A percentile compares a stretch with the other conserved stretches of the same genome.
These are phyloP conservation scores for Trifolium pratense DNA, from an alignment of 306 rosid genomes.

Conservation along the genomic window DNA sequence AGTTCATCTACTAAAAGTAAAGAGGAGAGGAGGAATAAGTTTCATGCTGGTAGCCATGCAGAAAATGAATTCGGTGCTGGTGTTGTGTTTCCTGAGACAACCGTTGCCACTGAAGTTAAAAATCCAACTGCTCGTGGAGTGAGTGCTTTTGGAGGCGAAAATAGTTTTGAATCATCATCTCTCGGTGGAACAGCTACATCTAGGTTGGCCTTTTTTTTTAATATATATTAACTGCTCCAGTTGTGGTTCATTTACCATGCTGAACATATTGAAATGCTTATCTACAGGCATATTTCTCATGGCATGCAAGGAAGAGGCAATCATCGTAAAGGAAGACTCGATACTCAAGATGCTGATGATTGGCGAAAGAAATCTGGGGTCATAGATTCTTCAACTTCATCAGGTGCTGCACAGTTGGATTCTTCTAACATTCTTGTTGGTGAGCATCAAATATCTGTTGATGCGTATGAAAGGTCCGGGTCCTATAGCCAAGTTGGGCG, in stretches of 20 bases:
- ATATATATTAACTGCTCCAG: slow-evolving; percentile 40
- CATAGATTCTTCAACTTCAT: slow-evolving; percentile 50
- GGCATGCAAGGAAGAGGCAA: slow-evolving; percentile 67
- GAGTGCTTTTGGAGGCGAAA: slow-evolving; percentile 54
- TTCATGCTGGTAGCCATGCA: slow-evolving; percentile 46
- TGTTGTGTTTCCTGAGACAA: slow-evolving; percentile 44
- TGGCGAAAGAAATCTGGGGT: slow-evolving; percentile 63
- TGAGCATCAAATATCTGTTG: slow-evolving; percentile 52
- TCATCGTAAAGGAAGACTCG: slow-evolving; percentile 63
- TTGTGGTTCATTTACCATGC: slow-evolving; percentile 38
- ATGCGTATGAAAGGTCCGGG: slow-evolving; percentile 33
- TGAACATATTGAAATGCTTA: slow-evolving; percentile 49
- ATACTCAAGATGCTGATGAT: slow-evolving; percentile 63
- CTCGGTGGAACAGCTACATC: slow-evolving; percentile 51
- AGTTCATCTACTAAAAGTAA: slow-evolving; percentile 51
- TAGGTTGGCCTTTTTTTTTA: slow-evolving; percentile 63
- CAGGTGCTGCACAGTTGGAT: slow-evolving; percentile 51
- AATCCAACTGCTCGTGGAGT: slow-evolving; percentile 52
- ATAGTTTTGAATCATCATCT: slow-evolving; percentile 50
- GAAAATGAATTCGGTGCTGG: slow-evolving; percentile 54
- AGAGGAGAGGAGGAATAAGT: slow-evolving; percentile 59
- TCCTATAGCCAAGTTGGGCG: slow-evolving; percentile 43
- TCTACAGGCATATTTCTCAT: slow-evolving; percentile 68
- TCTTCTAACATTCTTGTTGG: slow-evolving; percentile 56
- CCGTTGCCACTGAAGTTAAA: slow-evolving; percentile 42